phyloP scores from a whole-genome alignment of 495 filamentous ascomycete genomes.

The Tuber brumale region DNA sequence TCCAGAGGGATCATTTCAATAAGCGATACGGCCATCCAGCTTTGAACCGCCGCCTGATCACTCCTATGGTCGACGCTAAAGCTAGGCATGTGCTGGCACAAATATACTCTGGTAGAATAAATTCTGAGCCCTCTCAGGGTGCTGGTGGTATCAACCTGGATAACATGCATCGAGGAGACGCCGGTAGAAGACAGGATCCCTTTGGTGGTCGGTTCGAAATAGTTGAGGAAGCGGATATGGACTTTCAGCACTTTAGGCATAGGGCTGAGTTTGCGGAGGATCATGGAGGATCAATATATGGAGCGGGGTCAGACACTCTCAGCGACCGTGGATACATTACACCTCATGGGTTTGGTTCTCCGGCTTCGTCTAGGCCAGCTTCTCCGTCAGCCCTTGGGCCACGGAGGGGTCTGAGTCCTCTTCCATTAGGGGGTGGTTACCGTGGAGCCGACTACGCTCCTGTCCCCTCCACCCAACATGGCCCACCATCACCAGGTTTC shows the following conservation, averaged over 20 bases:
- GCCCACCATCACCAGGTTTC: slow-evolving; percentile 22
- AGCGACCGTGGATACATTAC: slow-evolving; percentile 37
- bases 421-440: slow-evolving; percentile 16
- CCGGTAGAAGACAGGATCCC: slow-evolving; percentile 57
- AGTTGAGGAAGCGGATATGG: slow-evolving; percentile 80
- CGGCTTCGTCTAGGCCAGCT: slow-evolving; percentile 33
- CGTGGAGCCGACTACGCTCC: slow-evolving; percentile 28
- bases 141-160: slow-evolving; percentile 61
- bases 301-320: slow-evolving; percentile 39
- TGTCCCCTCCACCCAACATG: slow-evolving; percentile 12
- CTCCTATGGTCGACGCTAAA: slow-evolving; percentile 91
- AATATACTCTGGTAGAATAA: slow-evolving; percentile 74
- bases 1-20: slow-evolving; percentile 62
- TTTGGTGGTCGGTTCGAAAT: slow-evolving; percentile 67
- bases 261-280: slow-evolving; percentile 82
- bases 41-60: slow-evolving; percentile 79
- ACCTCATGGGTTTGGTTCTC: slow-evolving; percentile 34
- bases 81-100: slow-evolving; percentile 72
- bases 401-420: slow-evolving; percentile 20
- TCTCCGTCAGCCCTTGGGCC: slow-evolving; percentile 18
- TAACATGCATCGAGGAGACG: slow-evolving; percentile 65
- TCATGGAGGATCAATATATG: slow-evolving; percentile 57
- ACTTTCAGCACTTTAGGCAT: slow-evolving; percentile 88
- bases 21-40: slow-evolving; percentile 85
- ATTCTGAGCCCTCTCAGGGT: slow-evolving; percentile 48